Percentiles rank a stretch among this genome's conserved stretches.
Conservation (phyloP, 257 asterid species). For the Linaria vulgaris region DNA sequence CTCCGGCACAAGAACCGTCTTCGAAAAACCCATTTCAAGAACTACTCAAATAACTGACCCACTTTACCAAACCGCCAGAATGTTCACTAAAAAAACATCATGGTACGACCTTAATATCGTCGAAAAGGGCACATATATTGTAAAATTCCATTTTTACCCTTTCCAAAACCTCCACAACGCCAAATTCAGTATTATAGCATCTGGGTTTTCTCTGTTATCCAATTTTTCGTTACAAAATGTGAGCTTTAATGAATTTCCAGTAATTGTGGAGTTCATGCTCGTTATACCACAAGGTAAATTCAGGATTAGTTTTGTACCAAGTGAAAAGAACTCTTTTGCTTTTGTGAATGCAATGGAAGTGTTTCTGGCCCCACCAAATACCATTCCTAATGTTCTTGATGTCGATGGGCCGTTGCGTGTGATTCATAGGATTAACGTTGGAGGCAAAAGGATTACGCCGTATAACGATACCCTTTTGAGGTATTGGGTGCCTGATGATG, state of each 20-base stretch:
- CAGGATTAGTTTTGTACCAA: constrained; percentile 38
- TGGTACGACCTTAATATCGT: constrained; percentile 34
- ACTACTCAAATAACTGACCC: not conserved
- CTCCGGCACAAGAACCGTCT: constrained; percentile 4
- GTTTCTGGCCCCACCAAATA: constrained; percentile 38
- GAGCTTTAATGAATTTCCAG: constrained; percentile 11
- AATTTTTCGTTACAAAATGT: constrained; percentile 25
- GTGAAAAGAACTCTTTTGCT: constrained; percentile 31
- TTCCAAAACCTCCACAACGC: constrained; percentile 30
- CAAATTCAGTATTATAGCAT: constrained; percentile 38
- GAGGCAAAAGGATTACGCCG: constrained; percentile 35
- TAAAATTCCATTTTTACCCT: constrained; percentile 56
- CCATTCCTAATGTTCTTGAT: not conserved
- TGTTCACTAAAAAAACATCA: constrained; percentile 36
- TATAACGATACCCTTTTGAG: constrained; percentile 41
- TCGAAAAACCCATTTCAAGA: constrained; percentile 1
- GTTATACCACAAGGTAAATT: constrained; percentile 25
- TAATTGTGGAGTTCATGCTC: constrained; percentile 45
- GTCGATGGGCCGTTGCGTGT: constrained; percentile 27
- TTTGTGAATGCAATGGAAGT: constrained; percentile 62
- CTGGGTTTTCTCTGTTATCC: constrained; percentile 38
- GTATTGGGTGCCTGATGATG: constrained; percentile 59
- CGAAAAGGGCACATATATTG: constrained; percentile 38
- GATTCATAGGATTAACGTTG: constrained; percentile 58
- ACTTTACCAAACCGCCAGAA: constrained; percentile 45